Conservation (phyloP, 164 flowering plant genomes). For the grape (Vitis vinifera) region ASM3070453v1 NC_081812.1:22715501-22716000, state of each 20-base stretch:
- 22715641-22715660: constrained; percentile 64
- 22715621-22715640: constrained; percentile 59
- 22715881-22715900: no score
- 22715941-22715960: no score
- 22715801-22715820: not conserved
- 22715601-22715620: constrained; percentile 94
- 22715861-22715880: no score
- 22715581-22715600: constrained; percentile 94
- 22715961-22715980: no score
- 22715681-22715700: constrained; percentile 67
- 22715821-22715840: not conserved
- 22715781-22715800: not conserved
- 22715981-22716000: no score
- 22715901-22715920: no score
- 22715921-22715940: no score
- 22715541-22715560: constrained; percentile 88
- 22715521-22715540: constrained; percentile 93
- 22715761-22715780: no score
- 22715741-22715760: not conserved
- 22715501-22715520: not conserved
- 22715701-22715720: not conserved
- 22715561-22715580: constrained; percentile 85
- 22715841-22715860: no score
- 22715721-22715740: not conserved
- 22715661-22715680: constrained; percentile 75